phyloP scores from a whole-genome alignment of 306 rosid species.

The Vigna radiata region DNA sequence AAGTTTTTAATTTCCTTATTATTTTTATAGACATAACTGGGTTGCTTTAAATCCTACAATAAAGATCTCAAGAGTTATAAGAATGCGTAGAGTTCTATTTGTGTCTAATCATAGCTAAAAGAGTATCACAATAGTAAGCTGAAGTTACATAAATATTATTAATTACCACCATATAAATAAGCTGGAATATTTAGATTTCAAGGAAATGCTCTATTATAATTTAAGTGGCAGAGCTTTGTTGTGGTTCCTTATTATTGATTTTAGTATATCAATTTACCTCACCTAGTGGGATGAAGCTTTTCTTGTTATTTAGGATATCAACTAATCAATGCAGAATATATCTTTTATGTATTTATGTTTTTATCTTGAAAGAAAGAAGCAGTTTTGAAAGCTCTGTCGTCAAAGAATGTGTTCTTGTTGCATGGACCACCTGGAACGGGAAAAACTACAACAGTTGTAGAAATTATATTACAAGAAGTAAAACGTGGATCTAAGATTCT shows the following conservation, averaged over 20 bases:
- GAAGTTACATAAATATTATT: slow-evolving; percentile 8
- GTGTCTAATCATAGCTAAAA: not conserved
- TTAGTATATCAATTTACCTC: not conserved
- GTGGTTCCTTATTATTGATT: not conserved
- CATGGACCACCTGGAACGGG: slow-evolving; percentile 99
- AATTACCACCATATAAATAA: slow-evolving; percentile 17
- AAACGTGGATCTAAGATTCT: slow-evolving; percentile 96
- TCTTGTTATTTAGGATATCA: not conserved
- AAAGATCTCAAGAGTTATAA: slow-evolving; percentile 4
- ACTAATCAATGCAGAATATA: slow-evolving; percentile 7
- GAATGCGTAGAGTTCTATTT: slow-evolving; percentile 1
- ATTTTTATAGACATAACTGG: not conserved
- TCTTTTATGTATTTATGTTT: slow-evolving; percentile 37
- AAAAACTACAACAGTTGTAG: slow-evolving; percentile 97
- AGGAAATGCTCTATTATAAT: slow-evolving; percentile 1
- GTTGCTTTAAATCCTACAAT: slow-evolving; percentile 14
- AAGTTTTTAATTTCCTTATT: not conserved
- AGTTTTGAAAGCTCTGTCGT: slow-evolving; percentile 85
- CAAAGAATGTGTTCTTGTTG: slow-evolving; percentile 85
- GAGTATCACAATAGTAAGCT: not conserved
- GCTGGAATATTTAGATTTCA: slow-evolving; percentile 25
- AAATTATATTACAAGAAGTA: slow-evolving; percentile 94
- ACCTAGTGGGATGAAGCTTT: not conserved
- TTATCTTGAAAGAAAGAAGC: slow-evolving; percentile 75
- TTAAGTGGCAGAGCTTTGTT: slow-evolving; percentile 24